phyloP scores from a whole-genome alignment of 2,329 filamentous ascomycete species.

The Alternaria longipes region DNA sequence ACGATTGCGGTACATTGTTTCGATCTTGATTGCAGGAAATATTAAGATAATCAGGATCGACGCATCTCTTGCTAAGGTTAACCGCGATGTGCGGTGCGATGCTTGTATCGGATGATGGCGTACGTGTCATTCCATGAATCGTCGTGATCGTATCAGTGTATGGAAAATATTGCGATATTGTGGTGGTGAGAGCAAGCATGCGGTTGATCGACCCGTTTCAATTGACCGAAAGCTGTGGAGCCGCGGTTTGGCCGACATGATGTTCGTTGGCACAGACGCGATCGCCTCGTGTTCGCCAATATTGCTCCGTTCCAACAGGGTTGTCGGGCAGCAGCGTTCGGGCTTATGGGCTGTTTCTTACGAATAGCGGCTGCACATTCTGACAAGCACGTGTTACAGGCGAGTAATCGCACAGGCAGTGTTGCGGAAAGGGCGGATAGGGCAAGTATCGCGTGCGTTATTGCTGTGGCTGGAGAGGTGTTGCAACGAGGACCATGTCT shows the following conservation, averaged over 20 bases:
- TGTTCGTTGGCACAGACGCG: not conserved
- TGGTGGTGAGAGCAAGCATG: slow-evolving; percentile 5
- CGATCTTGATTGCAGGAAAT: slow-evolving; percentile 1
- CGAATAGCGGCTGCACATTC: not conserved
- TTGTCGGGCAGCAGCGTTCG: slow-evolving; percentile 2
- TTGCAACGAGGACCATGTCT: slow-evolving; percentile 10
- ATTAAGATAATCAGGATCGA: not conserved
- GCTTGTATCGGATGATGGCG: not conserved
- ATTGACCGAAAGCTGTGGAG: slow-evolving; percentile 1
- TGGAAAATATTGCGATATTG: not conserved
- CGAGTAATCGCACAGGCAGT: not conserved
- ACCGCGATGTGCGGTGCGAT: not conserved
- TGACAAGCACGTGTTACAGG: not conserved
- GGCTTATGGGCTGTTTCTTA: not conserved
- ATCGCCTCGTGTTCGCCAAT: slow-evolving; percentile 4
- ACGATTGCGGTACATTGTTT: not conserved
- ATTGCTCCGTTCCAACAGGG: not conserved
- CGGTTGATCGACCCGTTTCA: not conserved
- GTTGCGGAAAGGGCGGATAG: not conserved
- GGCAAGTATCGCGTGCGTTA: slow-evolving; percentile 5
- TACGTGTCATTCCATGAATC: slow-evolving; percentile 1
- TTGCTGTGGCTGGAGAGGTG: slow-evolving; percentile 10
- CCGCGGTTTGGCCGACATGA: not conserved
- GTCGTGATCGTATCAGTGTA: not conserved
- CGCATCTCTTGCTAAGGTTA: not conserved